phyloP scores from a whole-genome alignment of 768 basidiomycete species.

The Mrakia gelida region DNA sequence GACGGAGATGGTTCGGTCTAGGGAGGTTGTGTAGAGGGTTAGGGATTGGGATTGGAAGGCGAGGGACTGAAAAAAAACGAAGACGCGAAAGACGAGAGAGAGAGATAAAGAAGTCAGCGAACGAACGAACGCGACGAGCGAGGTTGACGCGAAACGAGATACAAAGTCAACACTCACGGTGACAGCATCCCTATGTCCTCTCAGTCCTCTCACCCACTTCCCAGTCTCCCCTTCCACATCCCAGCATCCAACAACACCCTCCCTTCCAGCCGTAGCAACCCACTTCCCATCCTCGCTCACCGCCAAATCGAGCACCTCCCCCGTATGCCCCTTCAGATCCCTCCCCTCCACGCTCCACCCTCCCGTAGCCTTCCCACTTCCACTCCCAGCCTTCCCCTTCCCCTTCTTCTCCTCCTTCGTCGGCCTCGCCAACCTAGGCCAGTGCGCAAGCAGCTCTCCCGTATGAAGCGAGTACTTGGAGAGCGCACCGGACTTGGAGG shows the following conservation, averaged over 20 bases:
- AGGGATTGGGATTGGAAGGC: slow-evolving; percentile 49
- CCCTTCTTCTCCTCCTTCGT: slow-evolving; percentile 44
- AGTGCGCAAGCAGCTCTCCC: slow-evolving; percentile 57
- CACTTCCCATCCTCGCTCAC: slow-evolving; percentile 78
- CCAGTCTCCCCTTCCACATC: slow-evolving; percentile 58
- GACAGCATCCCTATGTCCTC: slow-evolving; percentile 68
- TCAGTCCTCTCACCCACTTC: slow-evolving; percentile 73
- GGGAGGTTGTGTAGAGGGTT: slow-evolving; percentile 68
- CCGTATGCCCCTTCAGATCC: slow-evolving; percentile 65
- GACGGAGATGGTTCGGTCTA: slow-evolving; percentile 65
- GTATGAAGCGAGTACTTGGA: slow-evolving; percentile 73
- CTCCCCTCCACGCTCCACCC: slow-evolving; percentile 34
- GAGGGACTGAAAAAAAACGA: slow-evolving; percentile 18
- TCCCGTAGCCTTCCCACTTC: slow-evolving; percentile 36
- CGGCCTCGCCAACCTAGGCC: slow-evolving; percentile 48
- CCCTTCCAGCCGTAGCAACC: slow-evolving; percentile 81
- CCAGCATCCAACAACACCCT: slow-evolving; percentile 80
- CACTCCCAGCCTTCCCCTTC: slow-evolving; percentile 54
- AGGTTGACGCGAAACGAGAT: background rate
- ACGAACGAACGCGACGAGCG: background rate
- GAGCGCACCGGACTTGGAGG: slow-evolving; percentile 87
- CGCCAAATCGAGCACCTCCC: slow-evolving; percentile 78
- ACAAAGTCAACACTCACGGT: slow-evolving; percentile 53
- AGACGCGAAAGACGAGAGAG: slow-evolving; percentile 43
- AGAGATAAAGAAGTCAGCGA: slow-evolving; percentile 18